Evolutionary conservation across 345 rosid species (phyloP), one percentile per base, ranked within the genome.

Genomic region (Citrus medica): DNA sequence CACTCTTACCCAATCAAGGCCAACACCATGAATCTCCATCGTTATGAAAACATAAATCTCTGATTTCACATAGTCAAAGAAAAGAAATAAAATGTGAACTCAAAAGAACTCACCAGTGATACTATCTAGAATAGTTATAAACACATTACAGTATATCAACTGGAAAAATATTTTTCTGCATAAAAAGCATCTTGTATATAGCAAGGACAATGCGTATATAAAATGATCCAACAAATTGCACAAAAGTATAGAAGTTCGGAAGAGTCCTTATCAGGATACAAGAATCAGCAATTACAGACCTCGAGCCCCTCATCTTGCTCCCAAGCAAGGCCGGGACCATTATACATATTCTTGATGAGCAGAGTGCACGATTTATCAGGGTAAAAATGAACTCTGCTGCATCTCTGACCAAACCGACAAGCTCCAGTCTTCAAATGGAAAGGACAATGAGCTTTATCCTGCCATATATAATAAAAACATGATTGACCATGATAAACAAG

Each of bases 261-360:
- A 42, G 48, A 77, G 63, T 62, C 67, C 68, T 79, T 70, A 83
- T 87, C 90, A 93, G 99, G 99, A 93, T 93, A 95, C 99, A 84
- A 84, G 90, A 88, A 82, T 86, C 87, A 89, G 83, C 92, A 80
- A 74, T 87, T 87, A 93, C 99, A 89, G 94, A 95, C 99, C 99
- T 96, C 99, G 75, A 96, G 98, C 89, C 95, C 97, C 90, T 96
- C 99, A 85, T 94, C 99, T 74, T 94, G 99, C 82, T 94, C 98
- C 95, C 93, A 92, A 28, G 94, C 88, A 88, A 90, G 90, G 85
- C 98, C 98, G 76, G 95, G 98, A 83, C 97, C 97, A 85, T 83
- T 91, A 78, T 92, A 96, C 97, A 96, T 96, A 86, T 92, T 96
- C 89, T 81, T 96, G 81, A 96, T 86, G n/a, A 96, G 93, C 67